Evolutionary conservation across 1,139 yeast species (phyloP).

Genomic region (Saccharomycopsis crataegensis): DNA sequence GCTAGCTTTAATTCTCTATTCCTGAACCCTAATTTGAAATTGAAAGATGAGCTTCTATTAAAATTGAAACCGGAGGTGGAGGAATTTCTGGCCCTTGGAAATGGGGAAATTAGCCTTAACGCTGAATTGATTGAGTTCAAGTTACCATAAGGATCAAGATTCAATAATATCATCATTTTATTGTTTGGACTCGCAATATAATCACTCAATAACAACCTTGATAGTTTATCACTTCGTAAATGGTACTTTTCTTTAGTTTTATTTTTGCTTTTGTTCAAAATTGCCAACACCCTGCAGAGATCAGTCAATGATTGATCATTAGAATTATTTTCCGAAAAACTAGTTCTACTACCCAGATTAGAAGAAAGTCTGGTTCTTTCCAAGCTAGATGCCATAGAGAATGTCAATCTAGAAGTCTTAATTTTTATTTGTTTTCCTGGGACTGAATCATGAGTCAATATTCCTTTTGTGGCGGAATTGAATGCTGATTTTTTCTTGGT

Average conservation of each 20-base stretch:
- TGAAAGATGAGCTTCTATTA: conserved; percentile 9
- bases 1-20: background rate
- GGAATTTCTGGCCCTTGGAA: conserved; percentile 11
- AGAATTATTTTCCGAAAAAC: conserved; percentile 39
- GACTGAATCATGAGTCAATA: conserved; percentile 9
- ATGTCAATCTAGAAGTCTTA: conserved; percentile 31
- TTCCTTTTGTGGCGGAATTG: background rate
- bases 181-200: conserved; percentile 29
- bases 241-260: conserved; percentile 32
- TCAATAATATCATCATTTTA: conserved; percentile 11
- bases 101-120: conserved; percentile 10
- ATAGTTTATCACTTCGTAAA: conserved; percentile 39
- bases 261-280: conserved; percentile 28
- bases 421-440: conserved; percentile 13
- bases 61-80: background rate
- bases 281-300: conserved; percentile 39
- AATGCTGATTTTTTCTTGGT: conserved; percentile 2
- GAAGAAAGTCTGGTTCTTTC: conserved; percentile 39
- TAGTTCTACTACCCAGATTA: conserved; percentile 29
- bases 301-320: conserved; percentile 39
- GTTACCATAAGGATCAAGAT: conserved; percentile 15
- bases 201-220: conserved; percentile 40
- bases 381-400: conserved; percentile 45
- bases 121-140: conserved; percentile 5
- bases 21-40: conserved; percentile 8